A percentile compares a stretch with the other conserved stretches of the same genome.
These are phyloP conservation scores for Andrographis paniculata DNA, from an alignment of 305 asterid genomes.

Conservation along the genomic window DNA sequence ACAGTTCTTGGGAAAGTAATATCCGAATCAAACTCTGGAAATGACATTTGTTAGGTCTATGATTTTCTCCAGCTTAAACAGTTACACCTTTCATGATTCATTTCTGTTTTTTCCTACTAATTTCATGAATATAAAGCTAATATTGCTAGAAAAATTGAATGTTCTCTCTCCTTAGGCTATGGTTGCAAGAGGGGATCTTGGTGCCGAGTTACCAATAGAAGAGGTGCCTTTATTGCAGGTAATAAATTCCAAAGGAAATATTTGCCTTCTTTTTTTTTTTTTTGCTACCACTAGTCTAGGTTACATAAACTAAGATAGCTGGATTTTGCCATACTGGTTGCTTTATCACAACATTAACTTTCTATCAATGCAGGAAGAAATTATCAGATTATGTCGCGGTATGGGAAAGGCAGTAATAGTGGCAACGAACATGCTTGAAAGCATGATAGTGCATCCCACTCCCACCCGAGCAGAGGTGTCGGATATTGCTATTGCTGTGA, in stretches of 20 bases:
- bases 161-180: conserved; percentile 53
- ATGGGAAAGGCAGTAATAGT: conserved; percentile 97
- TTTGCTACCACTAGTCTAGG: conserved; percentile 3
- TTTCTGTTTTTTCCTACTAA: conserved; percentile 4
- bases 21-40: not conserved
- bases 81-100: not conserved
- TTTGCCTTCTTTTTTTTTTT: not conserved
- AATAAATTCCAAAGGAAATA: not conserved
- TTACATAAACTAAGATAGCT: not conserved
- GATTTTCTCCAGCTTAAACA: not conserved
- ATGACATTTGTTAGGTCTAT: conserved; percentile 2
- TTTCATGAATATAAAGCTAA: conserved; percentile 4
- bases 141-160: conserved; percentile 3
- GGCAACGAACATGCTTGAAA: conserved; percentile 97
- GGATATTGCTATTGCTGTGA: conserved; percentile 90
- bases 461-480: conserved; percentile 98
- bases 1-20: not conserved
- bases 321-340: conserved; percentile 6
- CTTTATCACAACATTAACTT: conserved; percentile 12
- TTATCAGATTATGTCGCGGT: conserved; percentile 76
- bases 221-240: conserved; percentile 99
- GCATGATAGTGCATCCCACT: conserved; percentile 96
- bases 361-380: conserved; percentile 66
- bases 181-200: conserved; percentile 99
- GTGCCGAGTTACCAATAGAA: conserved; percentile 93